Conservation (phyloP, 1,284 basidiomycete species). For the Ustilago bromivora region DNA sequence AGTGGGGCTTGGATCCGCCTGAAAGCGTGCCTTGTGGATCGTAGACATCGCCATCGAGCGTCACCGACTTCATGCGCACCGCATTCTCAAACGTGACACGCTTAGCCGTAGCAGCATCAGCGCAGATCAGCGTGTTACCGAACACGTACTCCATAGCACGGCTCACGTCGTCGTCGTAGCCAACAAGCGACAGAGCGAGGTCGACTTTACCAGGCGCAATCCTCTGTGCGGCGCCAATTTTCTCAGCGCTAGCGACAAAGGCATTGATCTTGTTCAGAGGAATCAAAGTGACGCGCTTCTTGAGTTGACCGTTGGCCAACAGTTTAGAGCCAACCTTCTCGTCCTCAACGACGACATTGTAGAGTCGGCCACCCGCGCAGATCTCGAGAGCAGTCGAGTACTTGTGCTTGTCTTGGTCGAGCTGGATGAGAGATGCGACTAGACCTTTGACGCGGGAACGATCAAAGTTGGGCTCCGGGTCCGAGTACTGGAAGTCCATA, state of each 20-base stretch:
- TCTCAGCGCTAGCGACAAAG: constrained; percentile 78
- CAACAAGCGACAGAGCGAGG: constrained; percentile 86
- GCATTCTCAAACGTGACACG: constrained; percentile 86
- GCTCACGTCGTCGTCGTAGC: constrained; percentile 85
- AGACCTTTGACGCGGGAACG: constrained; percentile 85
- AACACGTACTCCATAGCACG: constrained; percentile 95
- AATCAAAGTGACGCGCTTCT: constrained; percentile 91
- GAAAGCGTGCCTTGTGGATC: constrained; percentile 94
- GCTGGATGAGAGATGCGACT: constrained; percentile 77
- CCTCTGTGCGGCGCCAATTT: constrained; percentile 80
- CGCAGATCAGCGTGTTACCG: constrained; percentile 90
- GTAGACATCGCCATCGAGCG: constrained; percentile 94
- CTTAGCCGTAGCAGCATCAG: constrained; percentile 88
- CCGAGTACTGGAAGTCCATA: constrained; percentile 85
- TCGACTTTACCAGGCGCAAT: constrained; percentile 84
- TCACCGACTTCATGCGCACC: constrained; percentile 84
- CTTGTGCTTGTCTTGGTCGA: constrained; percentile 76
- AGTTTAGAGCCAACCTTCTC: constrained; percentile 88
- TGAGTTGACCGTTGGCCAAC: constrained; percentile 83
- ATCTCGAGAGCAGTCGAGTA: constrained; percentile 93
- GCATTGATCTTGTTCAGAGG: constrained; percentile 91
- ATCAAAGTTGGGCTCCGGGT: constrained; percentile 86
- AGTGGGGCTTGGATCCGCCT: constrained; percentile 87
- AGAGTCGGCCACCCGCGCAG: constrained; percentile 89
- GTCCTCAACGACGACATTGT: constrained; percentile 84